Conservation (phyloP, 2,329 filamentous ascomycete genomes). For the Leptodontidium sp. region DNA sequence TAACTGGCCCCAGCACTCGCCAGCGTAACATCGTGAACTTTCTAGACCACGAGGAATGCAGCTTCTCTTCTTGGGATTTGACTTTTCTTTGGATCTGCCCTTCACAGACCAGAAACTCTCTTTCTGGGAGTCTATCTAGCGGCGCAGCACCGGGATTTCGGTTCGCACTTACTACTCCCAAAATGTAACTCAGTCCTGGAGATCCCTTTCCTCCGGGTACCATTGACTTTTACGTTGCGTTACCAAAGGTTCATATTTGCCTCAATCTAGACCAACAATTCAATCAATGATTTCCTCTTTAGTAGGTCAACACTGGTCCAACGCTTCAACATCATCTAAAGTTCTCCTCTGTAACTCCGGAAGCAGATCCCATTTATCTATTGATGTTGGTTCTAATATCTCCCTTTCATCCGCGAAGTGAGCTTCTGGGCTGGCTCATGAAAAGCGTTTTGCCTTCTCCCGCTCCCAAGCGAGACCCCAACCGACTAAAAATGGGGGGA, state of each 20-base stretch:
- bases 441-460: background rate
- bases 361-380: constrained; percentile 1
- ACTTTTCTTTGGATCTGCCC: background rate
- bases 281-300: constrained; percentile 16
- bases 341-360: constrained; percentile 2
- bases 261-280: constrained; percentile 21
- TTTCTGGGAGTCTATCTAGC: background rate
- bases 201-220: background rate
- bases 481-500: background rate
- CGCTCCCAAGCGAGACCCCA: constrained; percentile 3
- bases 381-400: constrained; percentile 1
- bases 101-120: constrained; percentile 1
- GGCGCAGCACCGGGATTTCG: constrained; percentile 11
- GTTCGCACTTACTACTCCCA: constrained; percentile 9
- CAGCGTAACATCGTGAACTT: constrained; percentile 8
- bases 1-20: background rate
- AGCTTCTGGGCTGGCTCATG: background rate
- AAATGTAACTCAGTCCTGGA: background rate
- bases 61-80: background rate
- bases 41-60: background rate
- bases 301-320: constrained; percentile 4
- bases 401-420: constrained; percentile 6
- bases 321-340: background rate
- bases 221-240: background rate
- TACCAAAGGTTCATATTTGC: background rate